Conservation (phyloP, 768 basidiomycete genomes). For the Suillus lakei region DNA sequence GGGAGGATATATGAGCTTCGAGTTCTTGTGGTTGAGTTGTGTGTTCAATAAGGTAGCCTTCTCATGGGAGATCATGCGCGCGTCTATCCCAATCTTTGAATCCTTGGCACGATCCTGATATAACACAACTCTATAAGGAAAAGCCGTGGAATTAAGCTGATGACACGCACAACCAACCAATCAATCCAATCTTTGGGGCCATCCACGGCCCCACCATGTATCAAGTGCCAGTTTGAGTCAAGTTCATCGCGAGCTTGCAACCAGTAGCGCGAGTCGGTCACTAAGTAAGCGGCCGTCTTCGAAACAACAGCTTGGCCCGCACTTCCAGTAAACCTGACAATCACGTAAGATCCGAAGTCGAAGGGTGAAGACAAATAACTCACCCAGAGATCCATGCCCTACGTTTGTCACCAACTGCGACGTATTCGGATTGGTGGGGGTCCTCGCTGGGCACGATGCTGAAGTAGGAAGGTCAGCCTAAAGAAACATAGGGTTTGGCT, state of each 20-base stretch:
- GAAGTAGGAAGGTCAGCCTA: conserved; percentile 15
- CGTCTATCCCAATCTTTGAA: conserved; percentile 78
- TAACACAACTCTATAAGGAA: neutral
- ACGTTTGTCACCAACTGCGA: conserved; percentile 75
- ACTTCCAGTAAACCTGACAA: conserved; percentile 62
- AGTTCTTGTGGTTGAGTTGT: conserved; percentile 55
- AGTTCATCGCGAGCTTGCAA: conserved; percentile 72
- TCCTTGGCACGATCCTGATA: conserved; percentile 45
- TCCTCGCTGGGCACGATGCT: conserved; percentile 83
- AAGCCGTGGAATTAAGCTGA: conserved; percentile 9
- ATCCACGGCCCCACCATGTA: conserved; percentile 56
- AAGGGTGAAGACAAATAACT: conserved; percentile 39
- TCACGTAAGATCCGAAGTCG: conserved; percentile 20
- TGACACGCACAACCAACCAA: conserved; percentile 64
- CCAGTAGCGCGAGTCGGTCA: conserved; percentile 87
- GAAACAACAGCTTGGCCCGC: conserved; percentile 77
- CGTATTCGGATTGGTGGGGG: conserved; percentile 84
- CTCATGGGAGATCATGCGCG: conserved; percentile 79
- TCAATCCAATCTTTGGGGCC: conserved; percentile 78
- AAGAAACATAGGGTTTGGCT: conserved; percentile 10
- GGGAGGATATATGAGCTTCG: conserved; percentile 78
- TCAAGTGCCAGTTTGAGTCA: conserved; percentile 74
- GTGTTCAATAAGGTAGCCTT: conserved; percentile 64
- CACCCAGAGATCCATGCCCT: conserved; percentile 80
- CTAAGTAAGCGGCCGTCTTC: conserved; percentile 66